A percentile compares a stretch with the other conserved stretches of the same genome.
Evolutionary conservation across 805 yeast species (phyloP).

Genomic region (Grigorovia humatica): DNA sequence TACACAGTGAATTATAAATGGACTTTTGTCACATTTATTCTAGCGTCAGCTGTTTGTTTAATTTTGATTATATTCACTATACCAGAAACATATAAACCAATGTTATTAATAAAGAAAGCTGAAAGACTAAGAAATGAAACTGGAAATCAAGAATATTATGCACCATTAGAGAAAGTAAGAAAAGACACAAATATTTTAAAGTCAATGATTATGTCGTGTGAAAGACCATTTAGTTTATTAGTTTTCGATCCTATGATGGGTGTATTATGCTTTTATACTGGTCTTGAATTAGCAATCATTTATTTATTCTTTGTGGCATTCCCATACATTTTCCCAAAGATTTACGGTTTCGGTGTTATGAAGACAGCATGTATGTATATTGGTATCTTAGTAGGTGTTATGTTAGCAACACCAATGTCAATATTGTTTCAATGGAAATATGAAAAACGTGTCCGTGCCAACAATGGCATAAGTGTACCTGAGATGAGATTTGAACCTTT

Average conservation of each 20-base stretch:
- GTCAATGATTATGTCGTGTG: constrained; percentile 36
- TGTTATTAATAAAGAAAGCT: constrained; percentile 43
- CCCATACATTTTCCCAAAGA: constrained; percentile 47
- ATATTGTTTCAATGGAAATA: constrained; percentile 34
- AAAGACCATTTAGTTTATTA: constrained; percentile 43
- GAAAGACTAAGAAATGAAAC: constrained; percentile 40
- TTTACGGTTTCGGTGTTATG: constrained; percentile 42
- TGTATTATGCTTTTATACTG: constrained; percentile 45
- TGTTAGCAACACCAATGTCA: constrained; percentile 36
- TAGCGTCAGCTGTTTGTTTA: constrained; percentile 51
- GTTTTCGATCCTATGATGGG: constrained; percentile 45
- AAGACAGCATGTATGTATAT: constrained; percentile 57
- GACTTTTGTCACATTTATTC: constrained; percentile 55
- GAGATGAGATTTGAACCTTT: constrained; percentile 52
- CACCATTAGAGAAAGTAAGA: constrained; percentile 32
- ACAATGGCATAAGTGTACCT: constrained; percentile 44
- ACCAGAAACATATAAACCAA: constrained; percentile 58
- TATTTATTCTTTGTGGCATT: constrained; percentile 58
- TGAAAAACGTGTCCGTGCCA: constrained; percentile 34
- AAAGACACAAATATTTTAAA: constrained; percentile 33
- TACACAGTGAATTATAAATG: constrained; percentile 50
- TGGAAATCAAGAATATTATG: constrained; percentile 39
- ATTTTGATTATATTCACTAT: constrained; percentile 35
- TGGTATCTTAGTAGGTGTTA: constrained; percentile 44
- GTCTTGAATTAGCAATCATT: constrained; percentile 47